These are phyloP conservation scores for Xylariomycetidae sp. DNA, from an alignment of 2,329 filamentous ascomycete species.

Conservation along the genomic window DNA sequence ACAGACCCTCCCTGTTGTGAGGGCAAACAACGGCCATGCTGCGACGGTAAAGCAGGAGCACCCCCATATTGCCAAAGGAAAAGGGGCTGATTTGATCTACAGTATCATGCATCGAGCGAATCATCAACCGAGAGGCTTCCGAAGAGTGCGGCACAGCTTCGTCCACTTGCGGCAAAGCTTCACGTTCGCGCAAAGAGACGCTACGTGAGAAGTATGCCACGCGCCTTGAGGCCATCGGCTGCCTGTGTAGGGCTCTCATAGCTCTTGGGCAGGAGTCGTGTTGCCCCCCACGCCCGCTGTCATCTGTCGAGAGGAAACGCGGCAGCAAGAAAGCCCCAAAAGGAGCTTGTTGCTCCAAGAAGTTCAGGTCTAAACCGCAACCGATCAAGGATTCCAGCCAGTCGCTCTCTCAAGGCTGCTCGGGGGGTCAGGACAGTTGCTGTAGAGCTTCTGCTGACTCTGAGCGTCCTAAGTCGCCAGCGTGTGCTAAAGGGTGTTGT, in stretches of 20 bases:
- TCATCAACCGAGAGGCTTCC: too few relatives aligned
- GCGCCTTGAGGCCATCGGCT: conserved; percentile 42
- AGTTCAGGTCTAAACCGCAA: too few relatives aligned
- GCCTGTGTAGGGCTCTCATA: conserved; percentile 47
- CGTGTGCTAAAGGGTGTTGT: conserved; percentile 3
- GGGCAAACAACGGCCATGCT: conserved; percentile 29
- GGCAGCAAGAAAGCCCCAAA: conserved; percentile 20
- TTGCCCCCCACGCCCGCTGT: conserved; percentile 29
- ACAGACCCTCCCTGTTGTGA: conserved; percentile 12
- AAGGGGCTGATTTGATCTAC: too few relatives aligned
- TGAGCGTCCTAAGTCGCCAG: background rate
- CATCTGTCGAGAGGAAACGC: conserved; percentile 20
- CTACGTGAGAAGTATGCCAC: conserved; percentile 33
- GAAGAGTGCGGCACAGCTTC: too few relatives aligned
- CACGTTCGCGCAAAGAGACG: too few relatives aligned
- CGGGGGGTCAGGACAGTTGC: conserved; percentile 22
- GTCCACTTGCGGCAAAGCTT: too few relatives aligned
- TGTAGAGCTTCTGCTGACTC: too few relatives aligned
- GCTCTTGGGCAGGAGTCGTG: conserved; percentile 47
- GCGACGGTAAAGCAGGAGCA: conserved; percentile 31
- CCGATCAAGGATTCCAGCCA: too few relatives aligned
- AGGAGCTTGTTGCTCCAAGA: too few relatives aligned
- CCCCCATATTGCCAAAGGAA: too few relatives aligned
- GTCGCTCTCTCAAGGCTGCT: too few relatives aligned
- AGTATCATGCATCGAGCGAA: too few relatives aligned